phyloP scores from a whole-genome alignment of 2,329 filamentous ascomycete species.

The Aspergillus candidus region DNA sequence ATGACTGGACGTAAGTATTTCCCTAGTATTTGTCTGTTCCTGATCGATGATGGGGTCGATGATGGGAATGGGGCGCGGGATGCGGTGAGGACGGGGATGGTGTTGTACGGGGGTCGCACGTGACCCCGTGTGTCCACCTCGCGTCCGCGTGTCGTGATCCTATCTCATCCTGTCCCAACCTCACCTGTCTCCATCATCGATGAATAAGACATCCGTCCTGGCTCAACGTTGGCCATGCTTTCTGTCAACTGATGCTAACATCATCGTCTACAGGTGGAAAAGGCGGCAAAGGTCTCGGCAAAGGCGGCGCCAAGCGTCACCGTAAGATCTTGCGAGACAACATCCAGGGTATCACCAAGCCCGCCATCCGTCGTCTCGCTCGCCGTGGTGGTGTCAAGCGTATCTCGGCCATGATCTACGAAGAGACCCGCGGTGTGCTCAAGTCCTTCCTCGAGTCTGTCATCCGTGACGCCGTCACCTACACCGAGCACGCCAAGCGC shows the following conservation, averaged over 20 bases:
- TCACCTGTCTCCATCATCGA: neutral
- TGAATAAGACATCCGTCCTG: no score
- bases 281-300: constrained; percentile 95
- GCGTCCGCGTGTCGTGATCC: no score
- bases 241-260: constrained; percentile 10
- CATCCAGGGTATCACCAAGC: constrained; percentile 99
- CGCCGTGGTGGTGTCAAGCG: constrained; percentile 99
- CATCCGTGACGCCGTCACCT: constrained; percentile 73
- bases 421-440: constrained; percentile 73
- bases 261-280: constrained; percentile 63
- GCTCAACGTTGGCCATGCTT: no score
- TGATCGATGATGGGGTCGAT: constrained; percentile 1
- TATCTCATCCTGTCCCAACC: neutral
- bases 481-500: constrained; percentile 78
- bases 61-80: constrained; percentile 12
- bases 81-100: no score
- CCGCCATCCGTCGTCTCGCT: constrained; percentile 95
- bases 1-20: constrained; percentile 40
- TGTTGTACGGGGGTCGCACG: constrained; percentile 14
- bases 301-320: constrained; percentile 98
- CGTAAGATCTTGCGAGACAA: constrained; percentile 99
- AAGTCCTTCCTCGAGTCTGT: constrained; percentile 80
- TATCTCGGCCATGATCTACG: constrained; percentile 95
- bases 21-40: neutral
- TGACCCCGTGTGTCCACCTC: constrained; percentile 17